phyloP scores from a whole-genome alignment of 2,329 filamentous ascomycete genomes.

The Sporothrix globosa region DNA sequence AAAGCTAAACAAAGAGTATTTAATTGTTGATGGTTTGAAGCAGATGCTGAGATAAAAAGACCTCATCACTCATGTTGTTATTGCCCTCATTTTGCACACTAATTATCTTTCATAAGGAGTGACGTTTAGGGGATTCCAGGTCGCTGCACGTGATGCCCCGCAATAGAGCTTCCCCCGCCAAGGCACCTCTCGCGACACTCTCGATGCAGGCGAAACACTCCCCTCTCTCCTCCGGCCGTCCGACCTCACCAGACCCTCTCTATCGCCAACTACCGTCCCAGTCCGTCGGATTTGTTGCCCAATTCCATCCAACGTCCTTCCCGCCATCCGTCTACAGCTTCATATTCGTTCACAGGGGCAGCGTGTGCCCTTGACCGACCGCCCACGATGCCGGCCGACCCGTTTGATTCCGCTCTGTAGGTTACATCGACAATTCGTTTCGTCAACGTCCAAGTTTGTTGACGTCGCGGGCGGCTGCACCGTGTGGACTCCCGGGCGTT shows the following conservation, averaged over 20 bases:
- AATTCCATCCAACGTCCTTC: neutral
- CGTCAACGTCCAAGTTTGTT: neutral
- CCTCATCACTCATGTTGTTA: neutral
- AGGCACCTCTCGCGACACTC: slow-evolving; percentile 13
- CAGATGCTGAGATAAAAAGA: too few relatives aligned
- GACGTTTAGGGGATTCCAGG: slow-evolving; percentile 18
- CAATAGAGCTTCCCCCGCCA: slow-evolving; percentile 17
- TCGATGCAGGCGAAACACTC: slow-evolving; percentile 1
- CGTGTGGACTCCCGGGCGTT: neutral
- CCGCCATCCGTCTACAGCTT: neutral
- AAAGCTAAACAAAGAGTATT: too few relatives aligned
- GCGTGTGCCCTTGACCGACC: slow-evolving; percentile 21
- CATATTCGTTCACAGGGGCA: slow-evolving; percentile 15
- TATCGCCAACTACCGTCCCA: neutral
- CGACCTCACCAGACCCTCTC: neutral
- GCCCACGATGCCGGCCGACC: slow-evolving; percentile 54
- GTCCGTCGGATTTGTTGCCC: too few relatives aligned
- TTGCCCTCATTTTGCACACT: neutral
- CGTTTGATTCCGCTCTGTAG: slow-evolving; percentile 77
- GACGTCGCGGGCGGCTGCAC: neutral
- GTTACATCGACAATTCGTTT: slow-evolving; percentile 38
- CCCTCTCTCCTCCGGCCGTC: slow-evolving; percentile 9
- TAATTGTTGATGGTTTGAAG: too few relatives aligned
- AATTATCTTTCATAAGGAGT: neutral
- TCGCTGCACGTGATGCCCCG: slow-evolving; percentile 21